A percentile compares a stretch with the other conserved stretches of the same genome.
Conservation (phyloP, 768 basidiomycete genomes). For the Amanita thiersii region DNA sequence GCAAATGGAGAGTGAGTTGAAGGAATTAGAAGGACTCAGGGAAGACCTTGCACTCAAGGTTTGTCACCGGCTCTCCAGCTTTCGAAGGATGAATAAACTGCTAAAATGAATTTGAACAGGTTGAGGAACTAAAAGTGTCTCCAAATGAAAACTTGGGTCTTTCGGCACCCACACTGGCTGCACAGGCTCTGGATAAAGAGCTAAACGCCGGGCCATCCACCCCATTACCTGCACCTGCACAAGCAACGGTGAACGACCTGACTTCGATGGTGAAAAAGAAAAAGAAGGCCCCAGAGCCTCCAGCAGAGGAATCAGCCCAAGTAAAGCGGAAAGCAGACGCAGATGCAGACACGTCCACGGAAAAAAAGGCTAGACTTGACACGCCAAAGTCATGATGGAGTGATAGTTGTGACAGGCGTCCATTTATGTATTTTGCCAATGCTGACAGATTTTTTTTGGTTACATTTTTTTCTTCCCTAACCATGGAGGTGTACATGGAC, state of each 20-base stretch:
- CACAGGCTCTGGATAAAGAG: constrained; percentile 64
- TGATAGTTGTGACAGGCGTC: background rate
- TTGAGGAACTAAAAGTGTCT: constrained; percentile 83
- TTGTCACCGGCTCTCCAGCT: constrained; percentile 5
- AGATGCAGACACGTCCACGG: constrained; percentile 35
- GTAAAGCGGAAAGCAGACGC: constrained; percentile 70
- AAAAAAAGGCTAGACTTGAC: constrained; percentile 64
- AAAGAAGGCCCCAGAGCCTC: constrained; percentile 59
- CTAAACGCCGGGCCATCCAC: constrained; percentile 39
- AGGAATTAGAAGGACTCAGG: constrained; percentile 67
- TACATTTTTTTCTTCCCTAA: constrained; percentile 1
- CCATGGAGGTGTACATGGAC: background rate
- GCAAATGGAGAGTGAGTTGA: constrained; percentile 74
- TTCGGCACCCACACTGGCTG: constrained; percentile 65
- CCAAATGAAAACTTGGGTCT: constrained; percentile 49
- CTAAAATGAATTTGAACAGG: constrained; percentile 31
- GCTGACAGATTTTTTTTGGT: constrained; percentile 6
- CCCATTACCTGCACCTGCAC: constrained; percentile 22
- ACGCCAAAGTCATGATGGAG: constrained; percentile 16
- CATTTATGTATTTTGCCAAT: constrained; percentile 11
- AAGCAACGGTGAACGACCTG: constrained; percentile 65
- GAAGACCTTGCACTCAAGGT: constrained; percentile 86
- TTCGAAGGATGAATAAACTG: background rate
- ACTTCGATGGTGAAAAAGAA: constrained; percentile 86
- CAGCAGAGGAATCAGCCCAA: constrained; percentile 25